Base-by-base conservation (phyloP, 306 rosid species). In the Cucumis hystrix region DNA sequence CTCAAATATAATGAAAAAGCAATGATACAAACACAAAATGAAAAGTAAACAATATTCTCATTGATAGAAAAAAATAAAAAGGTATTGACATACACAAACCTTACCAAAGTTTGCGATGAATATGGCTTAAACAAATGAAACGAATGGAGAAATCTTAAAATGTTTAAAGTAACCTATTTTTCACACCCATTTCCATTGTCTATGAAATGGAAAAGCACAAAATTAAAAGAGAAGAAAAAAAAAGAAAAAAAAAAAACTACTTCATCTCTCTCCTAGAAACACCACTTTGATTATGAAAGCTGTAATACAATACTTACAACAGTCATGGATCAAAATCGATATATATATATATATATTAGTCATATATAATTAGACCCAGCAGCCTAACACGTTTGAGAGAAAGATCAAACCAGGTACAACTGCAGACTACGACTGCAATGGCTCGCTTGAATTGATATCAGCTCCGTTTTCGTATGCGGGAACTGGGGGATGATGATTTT, bases 401-500 rank as follows among this genome's bases (percentile, higher is more conserved):
- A 7, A 41, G 33, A 41, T 67, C 55, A 20, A 21, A 67, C 33
- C 54, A 0, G 18, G 45, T 6, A 18, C 13, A 7, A 13, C 8
- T 0, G 75, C 49, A 18, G 14, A 33, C 8, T 39, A 39, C 8
- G 18, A 82, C 28, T 74, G 68, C 4, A 15, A 71, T 33, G 81
- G 43, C 57, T 61, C 81, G 0, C 30, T 17, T 21, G 79, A 67
- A 43, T 72, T 59, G 1, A 8, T 14, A 25, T 58, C 43, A 11
- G 70, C 16, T n/a, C 61, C 39, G 60, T 45, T 16, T 79, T 77
- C 67, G 80, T 75, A 41, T 40, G 8, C 71, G 49, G 45, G 62
- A 35, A 10, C 51, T 52, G 79, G 61, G 49, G 89, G 80, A 30
- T 84, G 80, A 30, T 84, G 83, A 10, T 70, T 82, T 10, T 54